Evolutionary conservation across 192 early-diverging fungal species (phyloP).

Genomic region (Rhizoclosmatium sp.): DNA sequence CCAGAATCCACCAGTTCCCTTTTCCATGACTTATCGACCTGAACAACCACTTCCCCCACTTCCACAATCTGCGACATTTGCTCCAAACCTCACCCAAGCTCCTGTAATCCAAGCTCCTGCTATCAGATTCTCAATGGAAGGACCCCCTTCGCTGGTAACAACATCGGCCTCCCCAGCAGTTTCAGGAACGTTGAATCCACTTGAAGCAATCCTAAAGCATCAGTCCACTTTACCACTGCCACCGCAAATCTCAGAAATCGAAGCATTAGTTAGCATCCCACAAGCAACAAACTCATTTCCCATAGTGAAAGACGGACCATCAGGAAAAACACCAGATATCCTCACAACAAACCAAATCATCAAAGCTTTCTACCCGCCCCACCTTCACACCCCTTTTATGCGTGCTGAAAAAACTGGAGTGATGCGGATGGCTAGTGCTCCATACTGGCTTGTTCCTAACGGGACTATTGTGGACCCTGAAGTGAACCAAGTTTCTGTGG

Average conservation of each 20-base stretch:
- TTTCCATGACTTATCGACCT: neutral
- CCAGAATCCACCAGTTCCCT: neutral
- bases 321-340: neutral
- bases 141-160: neutral
- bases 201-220: neutral
- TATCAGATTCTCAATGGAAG: constrained; percentile 1
- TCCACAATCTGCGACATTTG: neutral
- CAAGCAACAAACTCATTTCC: neutral
- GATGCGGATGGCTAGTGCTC: neutral
- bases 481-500: constrained; percentile 20
- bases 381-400: neutral
- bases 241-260: neutral
- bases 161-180: neutral
- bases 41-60: neutral
- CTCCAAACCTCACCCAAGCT: neutral
- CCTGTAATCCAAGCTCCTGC: neutral
- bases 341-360: constrained; percentile 29
- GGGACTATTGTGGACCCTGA: neutral
- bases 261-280: neutral
- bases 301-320: neutral
- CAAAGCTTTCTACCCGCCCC: constrained; percentile 16
- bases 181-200: neutral
- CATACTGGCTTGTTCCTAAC: constrained; percentile 26
- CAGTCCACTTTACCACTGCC: neutral
- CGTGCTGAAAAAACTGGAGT: neutral